A percentile compares a stretch with the other conserved stretches of the same genome.
These are phyloP conservation scores for Debaryomycetaceae sp. DNA, from an alignment of 1,139 yeast genomes.

Conservation along the genomic window DNA sequence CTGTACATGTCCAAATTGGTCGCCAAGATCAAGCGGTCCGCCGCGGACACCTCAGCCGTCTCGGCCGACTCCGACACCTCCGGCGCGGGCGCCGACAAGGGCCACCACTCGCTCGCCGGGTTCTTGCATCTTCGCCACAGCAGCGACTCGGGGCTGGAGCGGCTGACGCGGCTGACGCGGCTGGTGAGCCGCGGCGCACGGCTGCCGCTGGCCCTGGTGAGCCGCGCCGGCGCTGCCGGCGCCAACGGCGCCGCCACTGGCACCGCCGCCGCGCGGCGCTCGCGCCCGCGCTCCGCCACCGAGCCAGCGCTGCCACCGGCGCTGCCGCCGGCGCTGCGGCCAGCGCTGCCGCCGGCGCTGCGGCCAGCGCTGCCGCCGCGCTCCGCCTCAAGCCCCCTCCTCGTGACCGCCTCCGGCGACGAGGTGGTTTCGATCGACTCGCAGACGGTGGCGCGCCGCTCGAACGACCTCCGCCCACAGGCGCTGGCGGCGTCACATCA, in stretches of 20 bases:
- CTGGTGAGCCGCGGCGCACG: neutral
- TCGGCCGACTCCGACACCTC: neutral
- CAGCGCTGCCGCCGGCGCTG: no score
- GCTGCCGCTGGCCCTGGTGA: neutral
- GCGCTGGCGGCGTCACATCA: conserved; percentile 1
- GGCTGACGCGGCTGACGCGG: neutral
- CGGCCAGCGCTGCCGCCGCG: neutral
- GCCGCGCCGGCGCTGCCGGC: neutral
- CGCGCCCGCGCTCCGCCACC: no score
- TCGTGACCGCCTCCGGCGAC: conserved; percentile 2
- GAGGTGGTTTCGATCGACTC: neutral
- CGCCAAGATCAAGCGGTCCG: conserved; percentile 2
- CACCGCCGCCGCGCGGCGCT: no score
- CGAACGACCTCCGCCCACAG: neutral
- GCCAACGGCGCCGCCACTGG: neutral
- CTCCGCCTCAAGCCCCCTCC: conserved; percentile 3
- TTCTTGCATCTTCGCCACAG: no score
- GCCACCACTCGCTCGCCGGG: no score
- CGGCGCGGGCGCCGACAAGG: no score
- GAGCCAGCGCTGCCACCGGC: conserved; percentile 1
- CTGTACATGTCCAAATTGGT: conserved; percentile 6
- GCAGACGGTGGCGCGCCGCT: neutral
- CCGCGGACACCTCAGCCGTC: neutral
- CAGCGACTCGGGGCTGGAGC: neutral
- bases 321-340: neutral